phyloP scores from a whole-genome alignment of 176 grass and related monocot species.

The Aegilops sharonensis region DNA sequence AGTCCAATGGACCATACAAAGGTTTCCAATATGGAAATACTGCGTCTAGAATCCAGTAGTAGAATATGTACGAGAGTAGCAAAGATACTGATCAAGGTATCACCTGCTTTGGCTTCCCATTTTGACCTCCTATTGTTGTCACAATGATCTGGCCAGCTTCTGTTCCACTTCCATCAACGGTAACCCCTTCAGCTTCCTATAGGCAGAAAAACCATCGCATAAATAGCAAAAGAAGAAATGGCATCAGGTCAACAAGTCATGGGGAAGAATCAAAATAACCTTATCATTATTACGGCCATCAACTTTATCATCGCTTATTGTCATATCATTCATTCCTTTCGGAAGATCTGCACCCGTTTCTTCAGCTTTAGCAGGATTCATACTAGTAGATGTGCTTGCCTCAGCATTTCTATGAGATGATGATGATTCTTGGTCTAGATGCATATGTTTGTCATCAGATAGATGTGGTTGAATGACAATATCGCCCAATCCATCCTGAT shows the following conservation, averaged over 20 bases:
- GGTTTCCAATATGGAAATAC: not conserved
- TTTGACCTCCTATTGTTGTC: constrained; percentile 85
- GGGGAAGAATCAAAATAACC: constrained; percentile 45
- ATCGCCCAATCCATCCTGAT: constrained; percentile 63
- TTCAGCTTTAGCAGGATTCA: constrained; percentile 55
- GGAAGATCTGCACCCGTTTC: constrained; percentile 65
- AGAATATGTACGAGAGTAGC: not conserved
- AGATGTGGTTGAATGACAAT: constrained; percentile 62
- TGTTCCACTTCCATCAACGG: constrained; percentile 69
- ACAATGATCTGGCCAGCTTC: constrained; percentile 85
- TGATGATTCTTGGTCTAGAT: constrained; percentile 33
- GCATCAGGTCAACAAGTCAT: not conserved
- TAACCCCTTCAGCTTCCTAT: constrained; percentile 63
- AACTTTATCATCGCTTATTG: constrained; percentile 81
- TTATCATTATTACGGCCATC: constrained; percentile 54
- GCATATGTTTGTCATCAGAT: constrained; percentile 42
- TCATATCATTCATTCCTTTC: constrained; percentile 89
- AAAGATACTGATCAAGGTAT: constrained; percentile 9
- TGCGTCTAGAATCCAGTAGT: not conserved
- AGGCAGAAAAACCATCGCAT: constrained; percentile 12
- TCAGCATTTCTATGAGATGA: constrained; percentile 57
- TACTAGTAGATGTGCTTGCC: constrained; percentile 66
- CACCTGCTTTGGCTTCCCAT: constrained; percentile 97
- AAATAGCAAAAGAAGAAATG: constrained; percentile 27
- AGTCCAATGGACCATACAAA: not conserved